Base-by-base conservation (phyloP, 2,329 filamentous ascomycete species). In the Arthrobotrys iridis region DNA sequence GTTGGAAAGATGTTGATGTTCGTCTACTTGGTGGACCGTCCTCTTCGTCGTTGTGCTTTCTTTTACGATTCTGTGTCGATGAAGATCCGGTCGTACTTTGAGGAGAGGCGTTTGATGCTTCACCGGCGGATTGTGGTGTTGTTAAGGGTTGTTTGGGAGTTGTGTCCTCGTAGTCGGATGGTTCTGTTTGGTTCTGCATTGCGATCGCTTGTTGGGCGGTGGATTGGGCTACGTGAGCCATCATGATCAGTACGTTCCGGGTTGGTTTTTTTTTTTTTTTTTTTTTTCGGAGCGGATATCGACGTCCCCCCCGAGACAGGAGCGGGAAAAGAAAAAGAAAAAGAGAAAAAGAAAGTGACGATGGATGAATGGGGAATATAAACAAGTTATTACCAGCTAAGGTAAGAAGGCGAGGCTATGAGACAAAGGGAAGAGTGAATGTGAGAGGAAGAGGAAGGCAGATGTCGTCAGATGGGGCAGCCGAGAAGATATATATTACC, bases 401-500 rank as follows among this genome's bases (percentile, higher is more conserved):
- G 18, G 15, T 18, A 24, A 41, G n/a, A 30, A 55, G 41, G 45
- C 30, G 45, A 40, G 24, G 18, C 41, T 33, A 18, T 55, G 59
- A 50, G 59, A 50, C 30, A 41, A 55, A 52, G 41, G 43, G 73
- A 73, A 64, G 55, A 18, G 71, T 41, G 65, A 35, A 59, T 35
- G 57, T 46, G 65, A 70, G 65, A 70, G 70, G 71, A 73, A 66
- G 67, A 70, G 71, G 60, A 41, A 43, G 72, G 55, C 63, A 58
- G 74, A 65, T 64, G 67, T 66, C 70, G 73, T 65, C 59, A 76
- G 73, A 73, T 66, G 73, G 64, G 75, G 77, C 77, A 78, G 76
- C 73, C 70, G 71, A 71, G 65, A 70, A 28, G 8, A 72, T 72
- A 77, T 77, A 78, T 77, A 77, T 77, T 76, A 77, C 77, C 77